Base-by-base conservation (phyloP, 2,329 filamentous ascomycete species). In the Scopulariopsis brevicaulis region DNA sequence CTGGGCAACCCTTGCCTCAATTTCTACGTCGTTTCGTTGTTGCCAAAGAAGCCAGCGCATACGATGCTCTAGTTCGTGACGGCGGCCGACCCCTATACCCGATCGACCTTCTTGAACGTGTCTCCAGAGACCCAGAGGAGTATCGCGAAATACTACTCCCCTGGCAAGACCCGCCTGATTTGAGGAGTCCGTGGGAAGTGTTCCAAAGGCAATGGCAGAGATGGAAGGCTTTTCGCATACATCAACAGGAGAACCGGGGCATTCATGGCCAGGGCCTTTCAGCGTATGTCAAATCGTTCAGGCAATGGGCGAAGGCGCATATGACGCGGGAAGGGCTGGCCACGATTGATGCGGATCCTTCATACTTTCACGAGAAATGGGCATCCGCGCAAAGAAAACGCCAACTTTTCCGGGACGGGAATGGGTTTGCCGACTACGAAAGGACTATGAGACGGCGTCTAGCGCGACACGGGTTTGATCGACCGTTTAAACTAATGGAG, bases 171-270 rank as follows among this genome's bases (percentile, higher is more conserved):
- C 20, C 54, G 22, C 20, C n/a, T 14, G 48, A 52, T 20, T 4
- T 12, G 12, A 40, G 11, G 37, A 58, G 52, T 18, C 7, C 12
- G 12, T 59, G 57, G 53, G 62, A 58, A 4, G 62, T 66, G 35
- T 70, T 70, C 55, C 12, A n/a, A 55, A 54, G 20, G 48, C 69
- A 71, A 60, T 54, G 63, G 54, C 8, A 40, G 28, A 61, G 62
- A 54, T 71, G 68, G 70, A 25, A 60, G 55, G 54, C 62, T 12
- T 72, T 73, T 59, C 65, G 66, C 34, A 63, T 59, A 18, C 70
- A 64, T 63, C 68, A 70, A 64, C 60, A 62, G 56, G 60, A 64
- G 18, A 68, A 67, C 46, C 60, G 67, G 22, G 59, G 52, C 24
- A 20, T 52, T 5, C 14, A 52, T 3, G 24, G 7, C 18, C 14